Conservation (phyloP, 2,329 filamentous ascomycete species). For the Sodiomyces alkalinus region DNA sequence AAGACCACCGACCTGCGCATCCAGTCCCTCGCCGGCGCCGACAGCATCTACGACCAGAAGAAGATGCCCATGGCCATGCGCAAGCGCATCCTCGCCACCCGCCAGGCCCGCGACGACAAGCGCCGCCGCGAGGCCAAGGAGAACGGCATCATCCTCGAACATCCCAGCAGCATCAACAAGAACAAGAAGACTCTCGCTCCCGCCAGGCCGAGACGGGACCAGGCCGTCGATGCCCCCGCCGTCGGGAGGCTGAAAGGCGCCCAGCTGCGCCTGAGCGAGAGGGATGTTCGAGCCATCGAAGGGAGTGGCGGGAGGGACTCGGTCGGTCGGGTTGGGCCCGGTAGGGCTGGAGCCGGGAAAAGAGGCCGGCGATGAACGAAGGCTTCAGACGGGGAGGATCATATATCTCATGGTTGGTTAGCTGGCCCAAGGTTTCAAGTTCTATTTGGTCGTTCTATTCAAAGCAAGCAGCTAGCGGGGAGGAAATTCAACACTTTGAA, state of each 20-base stretch:
- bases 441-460: too few relatives aligned
- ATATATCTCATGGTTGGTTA: too few relatives aligned
- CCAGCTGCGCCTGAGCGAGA: conserved; percentile 61
- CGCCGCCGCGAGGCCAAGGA: conserved; percentile 68
- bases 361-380: too few relatives aligned
- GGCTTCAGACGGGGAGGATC: too few relatives aligned
- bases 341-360: too few relatives aligned
- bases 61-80: conserved; percentile 83
- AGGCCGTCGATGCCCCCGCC: conserved; percentile 57
- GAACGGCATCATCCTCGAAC: conserved; percentile 81
- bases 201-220: conserved; percentile 30
- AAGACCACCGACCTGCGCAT: conserved; percentile 75
- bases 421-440: too few relatives aligned
- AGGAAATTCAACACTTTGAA: too few relatives aligned
- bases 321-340: too few relatives aligned
- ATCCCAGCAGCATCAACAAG: conserved; percentile 11
- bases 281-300: conserved; percentile 60
- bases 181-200: conserved; percentile 20
- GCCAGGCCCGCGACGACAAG: conserved; percentile 48
- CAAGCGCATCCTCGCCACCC: conserved; percentile 66
- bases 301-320: conserved; percentile 23
- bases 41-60: conserved; percentile 57
- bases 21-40: conserved; percentile 40
- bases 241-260: conserved; percentile 72
- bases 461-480: too few relatives aligned